Percentiles rank a stretch among this genome's conserved stretches.
Evolutionary conservation across 2,329 filamentous ascomycete species (phyloP).

Genomic region (Pseudopyrenochaeta lycopersici): DNA sequence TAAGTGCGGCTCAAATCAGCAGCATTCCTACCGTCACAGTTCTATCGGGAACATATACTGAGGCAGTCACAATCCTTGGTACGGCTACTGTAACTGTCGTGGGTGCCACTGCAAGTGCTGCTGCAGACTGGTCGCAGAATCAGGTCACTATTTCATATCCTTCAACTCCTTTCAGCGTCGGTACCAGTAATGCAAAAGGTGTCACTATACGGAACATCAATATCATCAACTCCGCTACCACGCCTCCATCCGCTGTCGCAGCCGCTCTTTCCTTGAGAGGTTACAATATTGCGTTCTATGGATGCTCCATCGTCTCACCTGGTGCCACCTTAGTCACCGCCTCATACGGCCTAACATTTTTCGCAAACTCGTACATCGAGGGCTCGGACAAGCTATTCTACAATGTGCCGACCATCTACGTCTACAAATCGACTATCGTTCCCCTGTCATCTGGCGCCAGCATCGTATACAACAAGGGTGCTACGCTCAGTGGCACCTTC

Average conservation of each 20-base stretch:
- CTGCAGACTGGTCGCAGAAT: conserved; percentile 48
- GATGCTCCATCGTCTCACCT: conserved; percentile 54
- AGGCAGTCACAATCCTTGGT: conserved; percentile 52
- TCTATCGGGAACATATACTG: conserved; percentile 57
- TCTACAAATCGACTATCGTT: conserved; percentile 56
- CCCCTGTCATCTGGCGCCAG: conserved; percentile 47
- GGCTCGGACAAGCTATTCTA: conserved; percentile 55
- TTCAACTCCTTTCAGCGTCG: conserved; percentile 39
- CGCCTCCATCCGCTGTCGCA: conserved; percentile 31
- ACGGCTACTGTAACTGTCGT: conserved; percentile 55
- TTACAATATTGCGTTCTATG: conserved; percentile 55
- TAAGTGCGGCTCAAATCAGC: conserved; percentile 54
- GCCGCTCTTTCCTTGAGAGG: conserved; percentile 46
- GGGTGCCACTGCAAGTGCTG: conserved; percentile 38
- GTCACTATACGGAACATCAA: conserved; percentile 53
- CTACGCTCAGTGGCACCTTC: conserved; percentile 13
- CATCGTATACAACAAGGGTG: conserved; percentile 54
- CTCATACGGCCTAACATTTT: conserved; percentile 46
- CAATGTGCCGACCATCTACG: conserved; percentile 52
- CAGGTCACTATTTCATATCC: conserved; percentile 47
- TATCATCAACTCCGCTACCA: conserved; percentile 43
- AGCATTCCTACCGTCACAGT: conserved; percentile 56
- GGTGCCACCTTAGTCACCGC: conserved; percentile 42
- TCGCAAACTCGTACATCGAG: conserved; percentile 58
- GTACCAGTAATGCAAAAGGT: conserved; percentile 40